Percentiles rank a stretch among this genome's conserved stretches.
Conservation (phyloP, 306 rosid genomes). For the Cicer chorassanicum region DNA sequence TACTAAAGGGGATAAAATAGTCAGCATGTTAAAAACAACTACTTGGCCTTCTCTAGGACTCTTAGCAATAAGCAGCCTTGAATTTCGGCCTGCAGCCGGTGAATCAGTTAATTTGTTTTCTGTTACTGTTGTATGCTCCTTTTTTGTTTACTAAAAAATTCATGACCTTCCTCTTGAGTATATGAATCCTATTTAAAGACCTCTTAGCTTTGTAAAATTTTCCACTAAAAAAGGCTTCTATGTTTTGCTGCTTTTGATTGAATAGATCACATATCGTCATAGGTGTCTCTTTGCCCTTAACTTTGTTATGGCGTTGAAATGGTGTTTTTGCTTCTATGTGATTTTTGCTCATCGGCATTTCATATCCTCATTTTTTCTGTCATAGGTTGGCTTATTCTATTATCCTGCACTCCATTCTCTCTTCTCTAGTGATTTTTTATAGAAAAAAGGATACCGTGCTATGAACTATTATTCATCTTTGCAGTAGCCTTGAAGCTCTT, state of each 20-base stretch:
- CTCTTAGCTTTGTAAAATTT: not conserved
- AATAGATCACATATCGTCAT: not conserved
- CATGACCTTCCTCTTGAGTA: constrained; percentile 14
- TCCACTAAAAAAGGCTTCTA: not conserved
- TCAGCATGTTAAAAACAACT: not conserved
- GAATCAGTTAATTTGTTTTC: constrained; percentile 25
- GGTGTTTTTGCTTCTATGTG: constrained; percentile 13
- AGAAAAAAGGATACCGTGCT: constrained; percentile 4
- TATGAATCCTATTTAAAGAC: not conserved
- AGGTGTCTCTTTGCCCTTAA: constrained; percentile 11
- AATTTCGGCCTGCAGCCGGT: not conserved
- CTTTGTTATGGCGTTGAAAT: not conserved
- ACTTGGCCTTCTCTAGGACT: not conserved
- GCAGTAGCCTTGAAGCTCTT: constrained; percentile 15
- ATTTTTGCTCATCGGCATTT: constrained; percentile 4
- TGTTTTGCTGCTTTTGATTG: constrained; percentile 14
- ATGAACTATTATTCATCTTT: constrained; percentile 34
- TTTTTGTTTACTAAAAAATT: not conserved
- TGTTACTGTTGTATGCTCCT: constrained; percentile 15
- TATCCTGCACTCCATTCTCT: constrained; percentile 6
- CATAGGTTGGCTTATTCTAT: not conserved
- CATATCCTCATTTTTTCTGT: not conserved
- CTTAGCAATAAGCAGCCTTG: not conserved
- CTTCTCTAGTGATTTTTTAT: constrained; percentile 14
- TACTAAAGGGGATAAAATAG: constrained; percentile 9